Percentiles rank a stretch among this genome's conserved stretches.
phyloP scores from a whole-genome alignment of 352 stramenopile genomes.

The Phytopythium ostracodes region DNA sequence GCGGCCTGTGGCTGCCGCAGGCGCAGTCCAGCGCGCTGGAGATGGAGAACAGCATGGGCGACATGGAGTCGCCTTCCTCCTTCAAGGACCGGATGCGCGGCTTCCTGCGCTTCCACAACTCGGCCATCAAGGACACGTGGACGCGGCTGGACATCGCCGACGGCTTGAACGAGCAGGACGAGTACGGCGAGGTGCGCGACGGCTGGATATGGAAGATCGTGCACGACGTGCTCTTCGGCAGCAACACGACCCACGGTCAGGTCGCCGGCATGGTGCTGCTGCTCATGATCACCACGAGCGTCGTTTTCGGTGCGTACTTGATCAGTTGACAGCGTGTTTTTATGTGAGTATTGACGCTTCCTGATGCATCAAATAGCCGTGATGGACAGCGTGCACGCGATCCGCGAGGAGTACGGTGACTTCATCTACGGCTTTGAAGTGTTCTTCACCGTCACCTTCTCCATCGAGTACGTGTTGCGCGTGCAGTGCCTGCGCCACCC shows the following conservation, averaged over 20 bases:
- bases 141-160: conserved; percentile 27
- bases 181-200: conserved; percentile 29
- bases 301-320: conserved; percentile 45
- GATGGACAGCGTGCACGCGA: conserved; percentile 64
- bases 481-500: conserved; percentile 65
- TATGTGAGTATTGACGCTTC: neutral
- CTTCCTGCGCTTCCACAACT: conserved; percentile 22
- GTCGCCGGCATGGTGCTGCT: conserved; percentile 53
- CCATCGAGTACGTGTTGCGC: conserved; percentile 74
- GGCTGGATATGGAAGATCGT: conserved; percentile 46
- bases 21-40: conserved; percentile 17
- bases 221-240: conserved; percentile 70
- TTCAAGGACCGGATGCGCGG: conserved; percentile 19
- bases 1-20: conserved; percentile 13
- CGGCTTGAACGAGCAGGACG: conserved; percentile 26
- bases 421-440: conserved; percentile 70
- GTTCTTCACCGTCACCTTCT: conserved; percentile 83
- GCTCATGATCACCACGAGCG: conserved; percentile 68
- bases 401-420: conserved; percentile 66
- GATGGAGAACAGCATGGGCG: conserved; percentile 11
- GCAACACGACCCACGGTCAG: conserved; percentile 52
- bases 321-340: neutral
- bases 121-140: conserved; percentile 32
- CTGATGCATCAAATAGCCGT: no score
- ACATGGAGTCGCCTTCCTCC: conserved; percentile 6